Percentiles rank a stretch among this genome's conserved stretches.
phyloP scores from a whole-genome alignment of 106 monocot genomes.

The Xerophyta viscosa region DNA sequence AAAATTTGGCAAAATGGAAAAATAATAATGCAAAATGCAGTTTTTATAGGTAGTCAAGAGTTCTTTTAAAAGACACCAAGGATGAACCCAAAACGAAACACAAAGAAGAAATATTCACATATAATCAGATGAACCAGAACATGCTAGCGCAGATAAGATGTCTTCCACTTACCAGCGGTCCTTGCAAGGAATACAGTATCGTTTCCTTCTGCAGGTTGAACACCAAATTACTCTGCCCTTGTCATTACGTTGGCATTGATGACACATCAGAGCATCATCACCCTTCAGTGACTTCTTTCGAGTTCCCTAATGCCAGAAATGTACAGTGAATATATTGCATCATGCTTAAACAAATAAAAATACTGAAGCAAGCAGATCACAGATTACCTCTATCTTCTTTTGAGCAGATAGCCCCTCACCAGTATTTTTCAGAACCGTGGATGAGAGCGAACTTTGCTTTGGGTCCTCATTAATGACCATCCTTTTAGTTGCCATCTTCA shows the following conservation, averaged over 20 bases:
- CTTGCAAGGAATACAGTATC: conserved; percentile 30
- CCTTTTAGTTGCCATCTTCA: not conserved
- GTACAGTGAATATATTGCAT: too few relatives aligned
- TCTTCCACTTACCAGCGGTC: conserved; percentile 18
- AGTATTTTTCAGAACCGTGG: not conserved
- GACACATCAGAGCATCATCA: conserved; percentile 26
- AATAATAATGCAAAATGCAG: too few relatives aligned
- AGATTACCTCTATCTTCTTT: conserved; percentile 3
- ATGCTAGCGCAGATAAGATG: not conserved
- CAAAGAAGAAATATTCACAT: too few relatives aligned
- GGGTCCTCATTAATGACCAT: not conserved
- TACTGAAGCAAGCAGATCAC: too few relatives aligned
- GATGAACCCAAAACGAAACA: too few relatives aligned
- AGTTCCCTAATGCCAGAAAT: conserved; percentile 1
- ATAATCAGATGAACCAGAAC: not conserved
- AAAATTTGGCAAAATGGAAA: too few relatives aligned
- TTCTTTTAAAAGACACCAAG: too few relatives aligned
- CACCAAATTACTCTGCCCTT: conserved; percentile 30
- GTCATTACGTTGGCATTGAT: conserved; percentile 38
- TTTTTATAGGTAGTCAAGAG: too few relatives aligned
- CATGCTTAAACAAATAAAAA: not conserved
- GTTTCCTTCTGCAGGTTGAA: conserved; percentile 14
- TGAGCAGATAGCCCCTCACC: not conserved
- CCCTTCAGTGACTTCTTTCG: conserved; percentile 18
- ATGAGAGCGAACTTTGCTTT: not conserved